Conservation (phyloP, 2,329 filamentous ascomycete genomes). For the Tetracladium maxilliforme region DNA sequence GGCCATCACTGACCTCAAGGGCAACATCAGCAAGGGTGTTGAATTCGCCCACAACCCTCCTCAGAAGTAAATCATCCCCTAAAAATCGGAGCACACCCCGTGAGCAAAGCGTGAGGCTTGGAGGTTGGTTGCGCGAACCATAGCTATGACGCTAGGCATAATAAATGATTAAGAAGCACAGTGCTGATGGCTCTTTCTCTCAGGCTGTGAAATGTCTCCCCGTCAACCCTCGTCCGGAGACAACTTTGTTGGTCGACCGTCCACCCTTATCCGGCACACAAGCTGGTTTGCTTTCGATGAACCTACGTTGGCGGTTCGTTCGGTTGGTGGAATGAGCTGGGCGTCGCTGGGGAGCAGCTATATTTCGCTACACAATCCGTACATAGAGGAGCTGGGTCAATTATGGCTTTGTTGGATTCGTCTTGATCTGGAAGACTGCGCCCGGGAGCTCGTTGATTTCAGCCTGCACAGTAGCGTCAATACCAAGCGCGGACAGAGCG, state of each 20-base stretch:
- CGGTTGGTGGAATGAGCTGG: no score
- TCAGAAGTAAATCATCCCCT: conserved; percentile 56
- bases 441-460: conserved; percentile 76
- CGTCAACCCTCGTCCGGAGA: no score
- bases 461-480: conserved; percentile 80
- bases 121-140: no score
- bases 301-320: no score
- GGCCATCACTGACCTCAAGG: conserved; percentile 64
- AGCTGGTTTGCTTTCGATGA: no score
- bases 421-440: conserved; percentile 94
- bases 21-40: conserved; percentile 90
- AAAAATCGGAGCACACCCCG: not conserved
- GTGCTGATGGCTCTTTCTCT: not conserved
- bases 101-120: not conserved
- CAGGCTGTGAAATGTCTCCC: conserved; percentile 1
- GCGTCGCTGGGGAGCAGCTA: conserved; percentile 1
- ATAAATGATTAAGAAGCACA: no score
- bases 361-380: no score
- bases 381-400: no score
- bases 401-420: conserved; percentile 50
- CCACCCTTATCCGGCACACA: no score
- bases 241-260: no score
- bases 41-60: conserved; percentile 78
- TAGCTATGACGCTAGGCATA: no score
- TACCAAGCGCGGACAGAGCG: conserved; percentile 81